These are phyloP conservation scores for Styphnolobium japonicum DNA, from an alignment of 306 rosid species.

Conservation along the genomic window DNA sequence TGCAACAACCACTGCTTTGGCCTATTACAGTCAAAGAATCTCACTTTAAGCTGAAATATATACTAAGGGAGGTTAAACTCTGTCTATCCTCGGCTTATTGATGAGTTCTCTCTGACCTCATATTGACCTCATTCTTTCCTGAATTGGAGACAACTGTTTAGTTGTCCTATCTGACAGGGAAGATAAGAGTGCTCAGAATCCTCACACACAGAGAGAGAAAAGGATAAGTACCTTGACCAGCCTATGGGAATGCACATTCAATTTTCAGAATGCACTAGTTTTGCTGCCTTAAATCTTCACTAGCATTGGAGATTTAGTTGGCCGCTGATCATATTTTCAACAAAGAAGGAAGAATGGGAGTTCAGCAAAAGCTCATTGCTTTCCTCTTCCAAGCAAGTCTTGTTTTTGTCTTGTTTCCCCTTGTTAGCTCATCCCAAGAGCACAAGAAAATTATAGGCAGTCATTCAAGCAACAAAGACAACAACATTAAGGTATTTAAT, in stretches of 20 bases:
- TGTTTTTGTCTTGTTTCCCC: conserved; percentile 37
- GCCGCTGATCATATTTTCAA: neutral
- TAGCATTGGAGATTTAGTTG: conserved; percentile 20
- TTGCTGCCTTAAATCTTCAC: conserved; percentile 1
- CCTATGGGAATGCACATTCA: neutral
- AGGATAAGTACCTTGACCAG: conserved; percentile 3
- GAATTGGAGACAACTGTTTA: conserved; percentile 14
- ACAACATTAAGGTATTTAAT: conserved; percentile 45
- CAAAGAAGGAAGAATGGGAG: conserved; percentile 37
- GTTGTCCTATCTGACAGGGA: conserved; percentile 6
- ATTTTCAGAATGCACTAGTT: neutral
- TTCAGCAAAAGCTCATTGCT: conserved; percentile 38
- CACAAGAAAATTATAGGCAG: conserved; percentile 20
- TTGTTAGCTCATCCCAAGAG: conserved; percentile 50
- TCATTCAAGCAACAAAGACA: conserved; percentile 29
- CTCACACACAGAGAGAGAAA: neutral
- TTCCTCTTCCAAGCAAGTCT: conserved; percentile 41
- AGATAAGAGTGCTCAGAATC: conserved; percentile 26
- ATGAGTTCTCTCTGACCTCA: conserved; percentile 23
- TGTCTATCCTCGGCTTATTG: neutral
- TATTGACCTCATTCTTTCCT: conserved; percentile 6
- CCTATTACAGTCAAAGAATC: conserved; percentile 13
- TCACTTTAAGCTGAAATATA: conserved; percentile 21
- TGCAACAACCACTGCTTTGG: conserved; percentile 27
- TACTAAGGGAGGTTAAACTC: neutral